Evolutionary conservation across 257 asterid genomes (phyloP).

Genomic region (Rehmannia glutinosa): DNA sequence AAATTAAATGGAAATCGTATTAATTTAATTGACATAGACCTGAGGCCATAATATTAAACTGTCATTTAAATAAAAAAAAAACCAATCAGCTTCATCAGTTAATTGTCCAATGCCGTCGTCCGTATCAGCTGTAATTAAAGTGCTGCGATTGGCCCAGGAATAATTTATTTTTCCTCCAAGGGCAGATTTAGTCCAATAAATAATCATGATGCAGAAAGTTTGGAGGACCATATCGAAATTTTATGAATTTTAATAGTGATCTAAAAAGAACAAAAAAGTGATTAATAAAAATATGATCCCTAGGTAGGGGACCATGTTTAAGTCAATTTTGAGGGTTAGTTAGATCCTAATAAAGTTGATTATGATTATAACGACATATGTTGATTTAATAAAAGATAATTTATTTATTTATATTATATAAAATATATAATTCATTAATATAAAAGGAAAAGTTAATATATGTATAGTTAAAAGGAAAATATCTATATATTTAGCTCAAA

Average conservation of each 20-base stretch:
- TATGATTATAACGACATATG: conserved; percentile 10
- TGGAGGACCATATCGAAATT: no score
- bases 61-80: not conserved
- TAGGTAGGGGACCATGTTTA: conserved; percentile 4
- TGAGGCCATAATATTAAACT: not conserved
- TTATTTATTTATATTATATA: no score
- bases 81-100: conserved; percentile 5
- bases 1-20: no score
- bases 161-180: not conserved
- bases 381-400: no score
- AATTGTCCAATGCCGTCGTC: not conserved
- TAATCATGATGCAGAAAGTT: no score
- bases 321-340: conserved; percentile 6
- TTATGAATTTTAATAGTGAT: no score
- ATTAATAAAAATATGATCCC: not conserved
- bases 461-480: no score
- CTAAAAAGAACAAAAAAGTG: not conserved
- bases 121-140: not conserved
- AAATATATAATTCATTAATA: no score
- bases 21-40: not conserved
- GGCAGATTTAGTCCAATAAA: not conserved
- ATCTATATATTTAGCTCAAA: no score
- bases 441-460: no score
- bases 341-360: conserved; percentile 14
- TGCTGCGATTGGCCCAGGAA: not conserved